Base-by-base conservation (phyloP, 2,329 filamentous ascomycete genomes). In the Diaporthe sp. region DNA sequence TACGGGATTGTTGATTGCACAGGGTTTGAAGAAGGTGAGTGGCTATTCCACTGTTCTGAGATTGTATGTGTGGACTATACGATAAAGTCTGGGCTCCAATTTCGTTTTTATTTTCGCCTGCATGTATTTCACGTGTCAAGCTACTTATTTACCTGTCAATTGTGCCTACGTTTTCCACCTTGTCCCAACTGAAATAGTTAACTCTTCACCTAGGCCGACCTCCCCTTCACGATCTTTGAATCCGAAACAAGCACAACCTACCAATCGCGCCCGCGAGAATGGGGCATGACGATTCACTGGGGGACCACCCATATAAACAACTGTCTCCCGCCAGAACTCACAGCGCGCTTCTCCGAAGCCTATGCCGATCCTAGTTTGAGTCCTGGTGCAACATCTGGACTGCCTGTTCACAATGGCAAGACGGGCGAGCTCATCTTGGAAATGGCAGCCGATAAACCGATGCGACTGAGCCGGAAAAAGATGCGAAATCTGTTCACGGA, bases 351-450 rank as follows among this genome's bases (percentile, higher is more conserved):
- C 25, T 54, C 52, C 15, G 52, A 54, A 25, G 52, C 52, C 25
- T 54, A 54, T 54, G 52, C 52, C 8, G 52, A 54, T 30, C 52
- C 52, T 4, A 54, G 52, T 8, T 9, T 54, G 13, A 30, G 22
- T 30, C 25, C 30, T 54, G 25, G 30, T 30, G 52, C 25, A 5
- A 54, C 52, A 30, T 30, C 52, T 13, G 52, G 52, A 30, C 52
- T 54, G 13, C 52, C 52, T 54, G 52, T 54, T 30, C 52, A 30
- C 52, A 54, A 54, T 54, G 52, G 52, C 52, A 54, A 54, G 52
- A 54, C 52, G 13, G 52, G 52, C 25, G 52, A 54, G 52, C 52
- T 54, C 13, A 54, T 30, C 28, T 12, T 54, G 15, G 52, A 54
- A 54, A 54, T 54, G 52, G 25, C 52, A 9, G 52, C 7, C 13